Evolutionary conservation across 129 eudicot genomes (phyloP).

Genomic region (Gnaphalium uliginosum): DNA sequence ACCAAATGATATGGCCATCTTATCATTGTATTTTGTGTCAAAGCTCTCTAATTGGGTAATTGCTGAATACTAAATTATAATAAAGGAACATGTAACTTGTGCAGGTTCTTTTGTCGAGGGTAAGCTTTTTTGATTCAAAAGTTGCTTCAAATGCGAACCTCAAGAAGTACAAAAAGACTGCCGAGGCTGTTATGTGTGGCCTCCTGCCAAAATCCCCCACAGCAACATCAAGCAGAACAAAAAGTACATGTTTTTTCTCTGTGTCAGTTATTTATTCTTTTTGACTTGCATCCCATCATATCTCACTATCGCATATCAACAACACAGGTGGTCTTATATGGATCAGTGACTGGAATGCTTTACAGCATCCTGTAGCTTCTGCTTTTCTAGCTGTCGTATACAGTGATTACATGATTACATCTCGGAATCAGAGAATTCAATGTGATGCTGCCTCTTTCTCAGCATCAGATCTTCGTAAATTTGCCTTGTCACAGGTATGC

Average conservation of each 20-base stretch:
- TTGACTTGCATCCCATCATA: neutral
- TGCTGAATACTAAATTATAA: neutral
- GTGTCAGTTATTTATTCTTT: constrained; percentile 7
- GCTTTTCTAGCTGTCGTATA: constrained; percentile 80
- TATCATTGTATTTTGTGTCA: neutral
- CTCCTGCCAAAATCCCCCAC: constrained; percentile 92
- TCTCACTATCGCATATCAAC: neutral
- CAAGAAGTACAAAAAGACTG: constrained; percentile 67
- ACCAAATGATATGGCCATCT: too few species aligned
- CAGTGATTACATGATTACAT: constrained; percentile 95
- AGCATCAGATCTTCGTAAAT: constrained; percentile 73
- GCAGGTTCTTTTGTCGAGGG: constrained; percentile 92
- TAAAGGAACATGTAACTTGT: neutral
- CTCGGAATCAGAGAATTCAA: constrained; percentile 61
- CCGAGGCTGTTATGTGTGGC: constrained; percentile 96
- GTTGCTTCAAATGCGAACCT: constrained; percentile 52
- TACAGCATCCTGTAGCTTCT: constrained; percentile 94
- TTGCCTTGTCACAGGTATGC: constrained; percentile 85
- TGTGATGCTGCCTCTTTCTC: constrained; percentile 58
- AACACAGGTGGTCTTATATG: constrained; percentile 78
- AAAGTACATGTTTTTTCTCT: constrained; percentile 35
- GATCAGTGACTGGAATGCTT: constrained; percentile 89
- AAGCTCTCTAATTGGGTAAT: neutral
- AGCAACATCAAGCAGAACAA: constrained; percentile 91
- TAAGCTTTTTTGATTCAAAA: constrained; percentile 67